phyloP scores from a whole-genome alignment of 2,329 filamentous ascomycete genomes.

The Penicillium sp. region DNA sequence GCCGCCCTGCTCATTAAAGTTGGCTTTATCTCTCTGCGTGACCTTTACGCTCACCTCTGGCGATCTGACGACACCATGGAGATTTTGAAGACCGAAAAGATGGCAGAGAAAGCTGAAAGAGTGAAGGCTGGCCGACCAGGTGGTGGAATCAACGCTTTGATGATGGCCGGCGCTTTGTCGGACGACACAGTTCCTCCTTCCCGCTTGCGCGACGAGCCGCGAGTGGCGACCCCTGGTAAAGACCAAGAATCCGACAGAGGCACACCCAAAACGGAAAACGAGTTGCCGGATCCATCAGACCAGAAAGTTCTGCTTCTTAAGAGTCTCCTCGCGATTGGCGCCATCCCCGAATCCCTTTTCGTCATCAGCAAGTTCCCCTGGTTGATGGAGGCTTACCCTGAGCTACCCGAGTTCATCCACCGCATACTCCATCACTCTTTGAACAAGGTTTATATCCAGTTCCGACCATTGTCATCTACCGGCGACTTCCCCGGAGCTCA shows the following conservation, averaged over 20 bases:
- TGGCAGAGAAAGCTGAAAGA: constrained; percentile 75
- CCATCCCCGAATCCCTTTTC: constrained; percentile 87
- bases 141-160: constrained; percentile 75
- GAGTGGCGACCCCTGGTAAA: constrained; percentile 55
- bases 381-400: constrained; percentile 81
- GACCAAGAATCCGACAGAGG: constrained; percentile 52
- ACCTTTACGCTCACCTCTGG: constrained; percentile 90
- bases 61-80: constrained; percentile 83
- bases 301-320: constrained; percentile 85
- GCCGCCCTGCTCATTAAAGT: constrained; percentile 93
- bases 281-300: constrained; percentile 72
- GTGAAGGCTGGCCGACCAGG: constrained; percentile 71
- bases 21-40: constrained; percentile 88
- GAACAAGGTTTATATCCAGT: constrained; percentile 66
- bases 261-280: constrained; percentile 43
- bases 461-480: constrained; percentile 49
- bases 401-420: constrained; percentile 77
- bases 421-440: constrained; percentile 82
- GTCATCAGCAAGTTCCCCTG: constrained; percentile 90
- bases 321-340: constrained; percentile 84
- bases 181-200: constrained; percentile 68
- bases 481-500: constrained; percentile 49
- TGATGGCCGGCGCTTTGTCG: constrained; percentile 79
- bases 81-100: constrained; percentile 64
- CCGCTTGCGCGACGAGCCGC: constrained; percentile 53